phyloP scores from a whole-genome alignment of 495 filamentous ascomycete genomes.

The Podospora bellae-mahoneyi region DNA sequence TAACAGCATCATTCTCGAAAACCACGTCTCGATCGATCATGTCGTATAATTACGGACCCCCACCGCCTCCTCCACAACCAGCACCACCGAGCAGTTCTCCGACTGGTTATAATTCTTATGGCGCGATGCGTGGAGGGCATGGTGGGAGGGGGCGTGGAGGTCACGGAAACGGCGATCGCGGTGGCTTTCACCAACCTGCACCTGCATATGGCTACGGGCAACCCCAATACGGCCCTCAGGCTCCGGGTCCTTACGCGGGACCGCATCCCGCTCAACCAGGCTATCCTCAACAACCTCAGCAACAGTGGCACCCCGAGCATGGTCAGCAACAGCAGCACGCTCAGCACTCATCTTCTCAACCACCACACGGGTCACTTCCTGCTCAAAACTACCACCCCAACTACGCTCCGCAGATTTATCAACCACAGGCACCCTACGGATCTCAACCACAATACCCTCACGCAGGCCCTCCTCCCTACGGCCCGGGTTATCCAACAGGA shows the following conservation, averaged over 20 bases:
- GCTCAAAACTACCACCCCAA: constrained; percentile 50
- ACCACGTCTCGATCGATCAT: constrained; percentile 21
- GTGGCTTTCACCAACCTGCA: constrained; percentile 31
- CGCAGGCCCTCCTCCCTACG: constrained; percentile 33
- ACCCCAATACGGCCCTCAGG: constrained; percentile 27
- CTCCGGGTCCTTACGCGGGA: constrained; percentile 21
- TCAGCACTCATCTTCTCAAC: constrained; percentile 12
- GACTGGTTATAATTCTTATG: constrained; percentile 35
- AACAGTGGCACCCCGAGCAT: constrained; percentile 31
- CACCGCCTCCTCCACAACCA: constrained; percentile 51
- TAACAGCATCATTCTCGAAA: not conserved
- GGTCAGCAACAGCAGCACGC: constrained; percentile 19
- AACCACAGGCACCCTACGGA: constrained; percentile 26
- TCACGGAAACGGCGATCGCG: constrained; percentile 36
- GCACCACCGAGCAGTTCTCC: constrained; percentile 32
- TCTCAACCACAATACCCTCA: constrained; percentile 27
- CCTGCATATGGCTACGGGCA: constrained; percentile 28
- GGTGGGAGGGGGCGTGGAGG: constrained; percentile 36
- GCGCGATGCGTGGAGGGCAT: constrained; percentile 34
- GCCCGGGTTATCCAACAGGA: constrained; percentile 34
- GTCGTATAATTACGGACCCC: constrained; percentile 54
- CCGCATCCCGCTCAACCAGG: constrained; percentile 25
- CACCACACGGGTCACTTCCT: constrained; percentile 36
- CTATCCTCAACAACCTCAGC: constrained; percentile 27
- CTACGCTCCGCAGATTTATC: constrained; percentile 50